Conservation (phyloP, 768 basidiomycete genomes). For the Coprinopsis sp. region DNA sequence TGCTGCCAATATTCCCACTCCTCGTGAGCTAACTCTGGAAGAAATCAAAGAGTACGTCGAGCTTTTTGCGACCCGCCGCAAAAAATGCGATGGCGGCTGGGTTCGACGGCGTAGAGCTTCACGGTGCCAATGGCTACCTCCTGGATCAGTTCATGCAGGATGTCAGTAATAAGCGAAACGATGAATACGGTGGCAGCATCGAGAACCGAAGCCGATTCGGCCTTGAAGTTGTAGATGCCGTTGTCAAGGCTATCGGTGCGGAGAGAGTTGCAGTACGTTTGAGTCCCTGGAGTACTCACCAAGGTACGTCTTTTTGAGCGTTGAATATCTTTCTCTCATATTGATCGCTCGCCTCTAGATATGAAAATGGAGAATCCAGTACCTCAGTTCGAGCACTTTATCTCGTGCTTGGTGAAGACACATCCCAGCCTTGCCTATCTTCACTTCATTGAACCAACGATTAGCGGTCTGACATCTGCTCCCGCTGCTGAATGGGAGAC, state of each 20-base stretch:
- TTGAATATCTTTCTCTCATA: slow-evolving; percentile 14
- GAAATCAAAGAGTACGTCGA: slow-evolving; percentile 49
- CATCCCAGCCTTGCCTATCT: slow-evolving; percentile 49
- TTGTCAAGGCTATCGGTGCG: slow-evolving; percentile 47
- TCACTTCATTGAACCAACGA: slow-evolving; percentile 42
- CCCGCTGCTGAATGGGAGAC: slow-evolving; percentile 18
- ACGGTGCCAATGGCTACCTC: slow-evolving; percentile 43
- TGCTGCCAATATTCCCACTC: slow-evolving; percentile 17
- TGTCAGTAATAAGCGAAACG: slow-evolving; percentile 51
- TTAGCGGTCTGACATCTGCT: slow-evolving; percentile 10
- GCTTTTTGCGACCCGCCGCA: slow-evolving; percentile 51
- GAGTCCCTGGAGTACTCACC: slow-evolving; percentile 47
- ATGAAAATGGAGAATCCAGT: slow-evolving; percentile 53
- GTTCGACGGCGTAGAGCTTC: too few relatives aligned
- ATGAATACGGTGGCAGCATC: slow-evolving; percentile 64
- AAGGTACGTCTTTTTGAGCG: slow-evolving; percentile 22
- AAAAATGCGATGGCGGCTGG: slow-evolving; percentile 55
- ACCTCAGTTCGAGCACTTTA: slow-evolving; percentile 50
- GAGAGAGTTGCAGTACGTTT: slow-evolving; percentile 52
- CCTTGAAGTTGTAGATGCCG: slow-evolving; percentile 49
- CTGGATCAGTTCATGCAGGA: slow-evolving; percentile 61
- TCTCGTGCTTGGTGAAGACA: slow-evolving; percentile 30
- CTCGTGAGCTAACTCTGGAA: slow-evolving; percentile 37
- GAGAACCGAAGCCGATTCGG: slow-evolving; percentile 56
- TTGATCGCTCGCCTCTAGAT: slow-evolving; percentile 18